Percentiles rank a stretch among this genome's conserved stretches.
These are phyloP conservation scores for Miamiensis avidus DNA, from an alignment of 169 alveolate genomes.

Conservation along the genomic window DNA sequence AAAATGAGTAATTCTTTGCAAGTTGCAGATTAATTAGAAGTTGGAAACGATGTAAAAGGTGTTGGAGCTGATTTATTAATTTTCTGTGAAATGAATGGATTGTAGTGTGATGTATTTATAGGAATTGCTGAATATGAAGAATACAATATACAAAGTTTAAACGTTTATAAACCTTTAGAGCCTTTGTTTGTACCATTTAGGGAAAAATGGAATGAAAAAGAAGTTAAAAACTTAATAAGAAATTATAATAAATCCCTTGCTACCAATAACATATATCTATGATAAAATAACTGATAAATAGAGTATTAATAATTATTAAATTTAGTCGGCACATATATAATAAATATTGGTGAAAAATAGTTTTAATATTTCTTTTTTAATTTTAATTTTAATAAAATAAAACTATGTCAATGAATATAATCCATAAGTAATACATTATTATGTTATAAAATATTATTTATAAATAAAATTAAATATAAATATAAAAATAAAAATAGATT, in stretches of 20 bases:
- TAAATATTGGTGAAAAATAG: too few relatives aligned
- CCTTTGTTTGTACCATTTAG: too few relatives aligned
- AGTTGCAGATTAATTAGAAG: background rate
- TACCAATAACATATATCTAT: background rate
- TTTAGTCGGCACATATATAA: background rate
- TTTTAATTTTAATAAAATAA: too few relatives aligned
- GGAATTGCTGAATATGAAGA: background rate
- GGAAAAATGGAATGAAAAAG: background rate
- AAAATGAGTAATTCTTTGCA: background rate
- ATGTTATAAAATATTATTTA: too few relatives aligned
- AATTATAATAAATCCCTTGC: too few relatives aligned
- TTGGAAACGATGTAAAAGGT: background rate
- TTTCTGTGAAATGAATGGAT: background rate
- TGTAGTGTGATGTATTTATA: background rate
- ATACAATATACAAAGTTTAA: background rate
- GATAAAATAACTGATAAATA: background rate
- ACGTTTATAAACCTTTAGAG: background rate
- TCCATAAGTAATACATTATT: too few relatives aligned
- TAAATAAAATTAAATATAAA: too few relatives aligned
- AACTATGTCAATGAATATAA: too few relatives aligned
- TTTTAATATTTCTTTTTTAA: too few relatives aligned
- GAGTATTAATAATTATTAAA: too few relatives aligned
- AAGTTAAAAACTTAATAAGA: background rate
- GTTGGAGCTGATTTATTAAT: background rate
- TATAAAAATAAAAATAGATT: too few relatives aligned